Evolutionary conservation across 352 stramenopile species (phyloP), one percentile per base, ranked within the genome.

Genomic region (Hyaloperonospora arabidopsidis): DNA sequence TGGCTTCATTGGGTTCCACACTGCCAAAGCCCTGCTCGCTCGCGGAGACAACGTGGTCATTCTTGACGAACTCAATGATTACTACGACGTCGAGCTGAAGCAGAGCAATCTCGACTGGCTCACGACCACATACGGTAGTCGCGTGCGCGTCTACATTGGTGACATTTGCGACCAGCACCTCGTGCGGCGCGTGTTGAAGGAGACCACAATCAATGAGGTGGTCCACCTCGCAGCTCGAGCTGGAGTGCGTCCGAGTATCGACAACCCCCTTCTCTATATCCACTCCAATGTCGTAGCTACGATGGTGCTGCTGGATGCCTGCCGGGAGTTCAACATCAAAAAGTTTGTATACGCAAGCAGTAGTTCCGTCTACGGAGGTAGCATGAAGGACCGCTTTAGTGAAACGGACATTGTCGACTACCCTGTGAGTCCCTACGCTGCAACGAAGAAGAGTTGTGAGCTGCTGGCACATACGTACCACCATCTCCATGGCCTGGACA

Each of bases 11-110:
- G 96, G 95, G 18, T 97, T 92, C 61, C 89, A 98, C 78, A 97
- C 97, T 5, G 89, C 89, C 45, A 81, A 95, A 56, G 68, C 75
- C 28, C 74, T 97, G 28, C 75, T 97, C 3, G 67, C 74, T 2
- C 79, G 89, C 19, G 89, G 87, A 32, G 86, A 97, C 51, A 70
- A 90, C 48, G 95, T 99, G 22, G 86, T 98, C 1, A 86, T 98
- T 45, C 77, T 99, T 19, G 97, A 99, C 64, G 96, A 99, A 76
- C 76, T 99, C 49, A 99, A 99, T 67, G 93, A 98, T 65, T 99
- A 99, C 72, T 99, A 99, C 70, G 94, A 98, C 67, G 86, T 98
- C n/a, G 61, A 70, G 48, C 89, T 98, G 59, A 99, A 99, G 79
- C 80, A 97, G 58, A 76, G 67, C 49, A 99, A 98, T 72, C 72